phyloP scores from a whole-genome alignment of 2,329 filamentous ascomycete species.

The Neonectria coccinea region DNA sequence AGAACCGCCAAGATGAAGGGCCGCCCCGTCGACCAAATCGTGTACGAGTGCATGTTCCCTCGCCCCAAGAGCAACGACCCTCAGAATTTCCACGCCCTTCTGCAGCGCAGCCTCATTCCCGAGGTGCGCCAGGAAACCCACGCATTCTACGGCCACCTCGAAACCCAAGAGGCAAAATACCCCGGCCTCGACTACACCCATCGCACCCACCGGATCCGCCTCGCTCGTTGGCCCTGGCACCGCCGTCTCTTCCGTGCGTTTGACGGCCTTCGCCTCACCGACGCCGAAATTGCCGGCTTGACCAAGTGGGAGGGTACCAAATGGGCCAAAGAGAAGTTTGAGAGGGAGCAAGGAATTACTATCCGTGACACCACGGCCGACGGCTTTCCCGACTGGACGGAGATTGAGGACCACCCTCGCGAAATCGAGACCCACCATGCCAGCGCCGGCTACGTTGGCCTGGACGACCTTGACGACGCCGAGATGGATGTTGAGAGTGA shows the following conservation, averaged over 20 bases:
- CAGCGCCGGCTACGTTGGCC: slow-evolving; percentile 35
- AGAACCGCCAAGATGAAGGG: slow-evolving; percentile 71
- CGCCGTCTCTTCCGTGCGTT: slow-evolving; percentile 81
- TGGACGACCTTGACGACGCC: slow-evolving; percentile 46
- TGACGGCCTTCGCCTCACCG: slow-evolving; percentile 75
- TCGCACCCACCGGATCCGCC: slow-evolving; percentile 78
- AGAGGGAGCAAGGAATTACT: slow-evolving; percentile 76
- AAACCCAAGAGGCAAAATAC: slow-evolving; percentile 84
- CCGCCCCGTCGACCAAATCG: slow-evolving; percentile 75
- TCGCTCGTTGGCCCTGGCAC: slow-evolving; percentile 82
- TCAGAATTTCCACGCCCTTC: slow-evolving; percentile 75
- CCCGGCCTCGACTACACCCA: slow-evolving; percentile 84
- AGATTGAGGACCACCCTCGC: slow-evolving; percentile 41
- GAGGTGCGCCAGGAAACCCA: slow-evolving; percentile 85
- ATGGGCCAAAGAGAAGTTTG: slow-evolving; percentile 85
- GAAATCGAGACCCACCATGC: slow-evolving; percentile 28
- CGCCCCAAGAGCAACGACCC: slow-evolving; percentile 76
- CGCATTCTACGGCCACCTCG: slow-evolving; percentile 82
- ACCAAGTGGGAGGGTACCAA: slow-evolving; percentile 87
- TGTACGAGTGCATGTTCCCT: slow-evolving; percentile 80
- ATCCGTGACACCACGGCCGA: slow-evolving; percentile 80
- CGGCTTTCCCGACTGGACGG: slow-evolving; percentile 70
- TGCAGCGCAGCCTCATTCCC: slow-evolving; percentile 77
- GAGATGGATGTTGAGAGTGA: slow-evolving; percentile 65
- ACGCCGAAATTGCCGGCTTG: slow-evolving; percentile 75